Conservation (phyloP, 805 yeast genomes). For the Vanderwaltozyma polyspora region DNA sequence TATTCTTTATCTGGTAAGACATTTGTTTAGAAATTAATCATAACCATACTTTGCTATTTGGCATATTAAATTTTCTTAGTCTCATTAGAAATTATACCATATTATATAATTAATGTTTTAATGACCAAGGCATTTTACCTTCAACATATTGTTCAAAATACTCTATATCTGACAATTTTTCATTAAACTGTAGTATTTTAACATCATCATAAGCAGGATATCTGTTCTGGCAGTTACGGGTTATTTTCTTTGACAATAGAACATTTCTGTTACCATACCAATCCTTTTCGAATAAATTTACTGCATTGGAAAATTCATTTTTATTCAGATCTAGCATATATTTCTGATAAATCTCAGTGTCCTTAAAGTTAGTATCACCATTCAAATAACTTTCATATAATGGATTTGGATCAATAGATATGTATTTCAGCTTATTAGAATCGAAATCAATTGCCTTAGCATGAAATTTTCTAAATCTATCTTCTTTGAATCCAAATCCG, state of each 20-base stretch:
- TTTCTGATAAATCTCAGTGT: not conserved
- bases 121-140: conserved; percentile 27
- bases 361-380: not conserved
- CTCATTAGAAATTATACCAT: no score
- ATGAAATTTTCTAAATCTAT: conserved; percentile 47
- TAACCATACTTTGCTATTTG: no score
- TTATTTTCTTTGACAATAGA: conserved; percentile 35
- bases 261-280: conserved; percentile 44
- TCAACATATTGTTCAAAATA: conserved; percentile 14
- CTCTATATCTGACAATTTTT: conserved; percentile 8
- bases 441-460: conserved; percentile 39
- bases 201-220: conserved; percentile 28
- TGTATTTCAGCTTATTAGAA: conserved; percentile 31
- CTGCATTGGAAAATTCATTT: conserved; percentile 45
- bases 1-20: no score
- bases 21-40: no score
- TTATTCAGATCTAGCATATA: conserved; percentile 28
- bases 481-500: conserved; percentile 66
- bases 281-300: conserved; percentile 41
- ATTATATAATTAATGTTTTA: not conserved
- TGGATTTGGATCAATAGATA: conserved; percentile 51
- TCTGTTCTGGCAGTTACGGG: conserved; percentile 48
- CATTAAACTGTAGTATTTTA: conserved; percentile 5
- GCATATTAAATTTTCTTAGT: no score
- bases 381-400: conserved; percentile 4